Base-by-base conservation (phyloP, 2,329 filamentous ascomycete genomes). In the Paracoccidioides lutzii region DNA sequence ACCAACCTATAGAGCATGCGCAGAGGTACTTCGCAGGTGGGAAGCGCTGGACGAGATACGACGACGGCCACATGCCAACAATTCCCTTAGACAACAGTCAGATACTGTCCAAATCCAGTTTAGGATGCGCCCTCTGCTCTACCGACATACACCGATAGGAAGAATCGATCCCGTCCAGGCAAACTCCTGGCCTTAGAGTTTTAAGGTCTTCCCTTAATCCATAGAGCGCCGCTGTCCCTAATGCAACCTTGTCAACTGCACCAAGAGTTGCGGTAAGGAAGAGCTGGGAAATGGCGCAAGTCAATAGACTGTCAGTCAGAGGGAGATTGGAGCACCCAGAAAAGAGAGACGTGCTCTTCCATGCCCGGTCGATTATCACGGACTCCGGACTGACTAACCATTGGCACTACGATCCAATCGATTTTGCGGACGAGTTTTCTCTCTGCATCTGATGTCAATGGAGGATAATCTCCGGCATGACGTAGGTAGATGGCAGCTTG, bases 1-100 rank as follows among this genome's bases (percentile, higher is more conserved):
- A 80, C 78, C 78, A 81, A n/a, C 75, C 78, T 3, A 75, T 76
- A 0, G 73, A 75, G 1, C 76, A 79, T 48, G 78, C 67, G 60
- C 78, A 76, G 66, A 81, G 76, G 60, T 77, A 74, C 59, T 75
- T 75, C 7, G 74, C 76, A 6, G 77, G 71, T 4, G 74, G 75
- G 2, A 79, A 66, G 8, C 68, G 69, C 54, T 79, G 77, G 3
- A 79, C 69, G 0, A 78, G 64, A 49, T 62, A 65, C 28, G 62
- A 63, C 2, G 62, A 65, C 3, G 65, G 73, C 50, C 76, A 75
- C 59, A 79, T 76, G 3, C 72, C 73, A 32, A 75, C 64, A 30
- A 77, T 67, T 40, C 75, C 74, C 53, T 75, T 73, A 56, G 35
- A 76, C 71, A 60, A 35, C n/a, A 40, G 43, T 32, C 43, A 53